Conservation (phyloP, 257 asterid genomes). For the Solanum lycopersicoides region DNA sequence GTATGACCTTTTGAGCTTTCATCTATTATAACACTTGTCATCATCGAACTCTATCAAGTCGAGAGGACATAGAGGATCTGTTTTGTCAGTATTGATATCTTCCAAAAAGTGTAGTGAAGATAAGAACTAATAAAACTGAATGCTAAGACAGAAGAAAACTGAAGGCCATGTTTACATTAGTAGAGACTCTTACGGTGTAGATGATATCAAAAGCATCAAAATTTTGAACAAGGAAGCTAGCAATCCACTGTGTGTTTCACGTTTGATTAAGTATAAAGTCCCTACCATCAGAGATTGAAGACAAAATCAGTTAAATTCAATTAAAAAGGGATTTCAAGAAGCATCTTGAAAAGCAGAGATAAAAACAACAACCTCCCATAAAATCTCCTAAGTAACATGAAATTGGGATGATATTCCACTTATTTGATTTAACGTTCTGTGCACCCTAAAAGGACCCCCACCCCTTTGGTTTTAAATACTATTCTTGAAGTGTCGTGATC, state of each 20-base stretch:
- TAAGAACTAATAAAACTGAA: background rate
- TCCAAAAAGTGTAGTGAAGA: background rate
- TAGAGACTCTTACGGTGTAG: slow-evolving; percentile 74
- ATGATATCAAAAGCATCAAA: slow-evolving; percentile 65
- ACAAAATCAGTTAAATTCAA: background rate
- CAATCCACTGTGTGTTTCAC: slow-evolving; percentile 56
- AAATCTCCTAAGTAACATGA: background rate
- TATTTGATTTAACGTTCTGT: background rate
- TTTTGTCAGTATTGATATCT: background rate
- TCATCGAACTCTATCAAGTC: background rate
- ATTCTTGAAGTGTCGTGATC: background rate
- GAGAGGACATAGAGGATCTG: background rate
- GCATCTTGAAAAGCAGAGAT: background rate
- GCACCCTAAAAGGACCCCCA: background rate
- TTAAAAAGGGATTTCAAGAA: background rate
- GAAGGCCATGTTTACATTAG: background rate
- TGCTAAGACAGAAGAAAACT: background rate
- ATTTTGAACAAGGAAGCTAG: slow-evolving; percentile 70
- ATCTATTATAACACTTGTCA: background rate
- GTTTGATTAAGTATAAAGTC: slow-evolving; percentile 58
- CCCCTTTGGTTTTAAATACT: background rate
- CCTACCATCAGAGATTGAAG: slow-evolving; percentile 28
- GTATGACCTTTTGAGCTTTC: background rate
- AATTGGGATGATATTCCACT: background rate
- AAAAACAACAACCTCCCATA: background rate